Evolutionary conservation across 1,284 basidiomycete species (phyloP).

Genomic region (Microbotryum saponariae): DNA sequence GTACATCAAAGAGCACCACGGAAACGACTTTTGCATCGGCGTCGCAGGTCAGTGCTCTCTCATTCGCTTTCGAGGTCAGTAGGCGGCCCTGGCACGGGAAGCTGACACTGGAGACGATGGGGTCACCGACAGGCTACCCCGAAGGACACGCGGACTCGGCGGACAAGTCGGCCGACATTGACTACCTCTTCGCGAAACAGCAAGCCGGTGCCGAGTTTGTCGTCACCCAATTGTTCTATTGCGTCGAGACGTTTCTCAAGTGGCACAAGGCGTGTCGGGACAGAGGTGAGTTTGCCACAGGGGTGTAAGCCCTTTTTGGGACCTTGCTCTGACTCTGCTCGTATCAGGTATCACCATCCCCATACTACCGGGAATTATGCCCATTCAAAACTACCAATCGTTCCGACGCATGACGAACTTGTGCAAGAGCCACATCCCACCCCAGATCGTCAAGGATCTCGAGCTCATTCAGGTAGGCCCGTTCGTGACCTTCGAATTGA

Average conservation of each 20-base stretch:
- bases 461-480: slow-evolving; percentile 68
- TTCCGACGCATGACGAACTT: slow-evolving; percentile 86
- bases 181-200: slow-evolving; percentile 77
- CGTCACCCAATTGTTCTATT: slow-evolving; percentile 95
- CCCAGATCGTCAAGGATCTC: slow-evolving; percentile 66
- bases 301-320: background rate
- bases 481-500: slow-evolving; percentile 9
- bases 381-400: slow-evolving; percentile 96
- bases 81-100: background rate
- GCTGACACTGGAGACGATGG: background rate
- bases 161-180: slow-evolving; percentile 58
- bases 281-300: slow-evolving; percentile 41
- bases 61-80: background rate
- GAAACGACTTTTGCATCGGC: slow-evolving; percentile 87
- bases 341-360: slow-evolving; percentile 69
- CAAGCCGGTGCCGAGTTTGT: slow-evolving; percentile 82
- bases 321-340: background rate
- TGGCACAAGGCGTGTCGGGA: slow-evolving; percentile 78
- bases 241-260: slow-evolving; percentile 69
- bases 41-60: slow-evolving; percentile 56
- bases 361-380: slow-evolving; percentile 92
- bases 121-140: slow-evolving; percentile 54
- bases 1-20: slow-evolving; percentile 72
- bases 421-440: slow-evolving; percentile 76
- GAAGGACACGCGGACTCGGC: slow-evolving; percentile 54